These are phyloP conservation scores for Cutaneotrichosporon sp. DNA, from an alignment of 1,284 basidiomycete species.

Conservation along the genomic window DNA sequence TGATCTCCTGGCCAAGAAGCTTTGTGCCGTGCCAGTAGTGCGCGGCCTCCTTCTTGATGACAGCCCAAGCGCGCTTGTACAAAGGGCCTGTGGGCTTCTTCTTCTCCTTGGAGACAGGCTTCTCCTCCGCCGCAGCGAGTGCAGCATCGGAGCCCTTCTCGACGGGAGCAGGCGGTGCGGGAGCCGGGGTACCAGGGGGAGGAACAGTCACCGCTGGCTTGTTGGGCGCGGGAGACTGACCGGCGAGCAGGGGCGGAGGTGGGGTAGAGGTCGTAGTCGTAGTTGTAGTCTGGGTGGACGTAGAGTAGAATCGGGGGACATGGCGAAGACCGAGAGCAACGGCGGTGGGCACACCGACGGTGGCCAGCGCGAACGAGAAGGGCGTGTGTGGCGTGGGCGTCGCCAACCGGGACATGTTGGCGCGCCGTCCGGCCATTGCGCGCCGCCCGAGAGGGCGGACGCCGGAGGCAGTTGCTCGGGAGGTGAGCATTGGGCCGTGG, in stretches of 20 bases:
- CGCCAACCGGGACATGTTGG: conserved; percentile 1
- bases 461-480: conserved; percentile 12
- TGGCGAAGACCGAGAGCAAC: conserved; percentile 21
- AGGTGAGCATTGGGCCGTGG: conserved; percentile 15
- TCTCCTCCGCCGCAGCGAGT: conserved; percentile 28
- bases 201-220: conserved; percentile 25
- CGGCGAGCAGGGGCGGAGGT: conserved; percentile 19
- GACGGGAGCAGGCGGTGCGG: conserved; percentile 13
- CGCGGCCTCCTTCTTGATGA: conserved; percentile 89
- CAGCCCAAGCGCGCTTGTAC: conserved; percentile 65
- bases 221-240: conserved; percentile 10
- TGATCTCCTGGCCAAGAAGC: conserved; percentile 89
- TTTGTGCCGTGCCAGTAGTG: conserved; percentile 99
- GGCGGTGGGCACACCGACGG: conserved; percentile 14
- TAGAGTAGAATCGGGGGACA: conserved; percentile 29
- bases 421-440: conserved; percentile 4
- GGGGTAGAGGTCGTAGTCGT: conserved; percentile 16
- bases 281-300: conserved; percentile 31
- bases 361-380: conserved; percentile 8
- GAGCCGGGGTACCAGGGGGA: conserved; percentile 35
- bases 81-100: conserved; percentile 44
- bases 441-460: conserved; percentile 4
- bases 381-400: conserved; percentile 9
- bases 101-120: conserved; percentile 56
- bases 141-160: conserved; percentile 21